phyloP scores from a whole-genome alignment of 75 land plant species.

The Selaginella moellendorffii region DNA sequence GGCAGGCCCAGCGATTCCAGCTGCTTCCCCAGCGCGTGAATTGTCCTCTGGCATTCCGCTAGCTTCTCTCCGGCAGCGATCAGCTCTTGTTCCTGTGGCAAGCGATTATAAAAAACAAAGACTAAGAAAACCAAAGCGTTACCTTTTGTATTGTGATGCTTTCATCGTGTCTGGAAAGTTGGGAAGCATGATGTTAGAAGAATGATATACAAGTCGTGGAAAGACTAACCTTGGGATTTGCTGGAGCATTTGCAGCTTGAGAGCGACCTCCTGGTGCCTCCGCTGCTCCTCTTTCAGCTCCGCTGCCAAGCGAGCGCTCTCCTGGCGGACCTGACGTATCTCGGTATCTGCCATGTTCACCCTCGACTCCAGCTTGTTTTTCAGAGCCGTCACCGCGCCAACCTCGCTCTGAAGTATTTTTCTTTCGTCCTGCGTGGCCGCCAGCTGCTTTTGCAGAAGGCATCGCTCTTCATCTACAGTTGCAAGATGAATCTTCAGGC shows the following conservation, averaged over 20 bases:
- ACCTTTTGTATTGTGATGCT: not conserved
- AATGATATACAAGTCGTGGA: no score
- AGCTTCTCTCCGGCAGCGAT: constrained; percentile 50
- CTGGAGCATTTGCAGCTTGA: not conserved
- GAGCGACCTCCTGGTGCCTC: not conserved
- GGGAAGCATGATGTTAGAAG: not conserved
- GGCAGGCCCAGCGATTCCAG: constrained; percentile 32
- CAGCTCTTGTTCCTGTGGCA: constrained; percentile 49
- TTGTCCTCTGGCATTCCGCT: constrained; percentile 60
- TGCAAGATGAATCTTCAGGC: not conserved
- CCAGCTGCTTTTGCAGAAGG: not conserved
- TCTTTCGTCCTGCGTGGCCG: not conserved
- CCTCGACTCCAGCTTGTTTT: not conserved
- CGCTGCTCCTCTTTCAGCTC: not conserved
- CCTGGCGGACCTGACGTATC: not conserved
- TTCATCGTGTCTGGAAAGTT: not conserved
- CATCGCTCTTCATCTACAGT: not conserved
- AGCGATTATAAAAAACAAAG: not conserved
- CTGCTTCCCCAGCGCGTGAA: constrained; percentile 43
- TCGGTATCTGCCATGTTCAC: not conserved
- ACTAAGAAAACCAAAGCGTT: not conserved
- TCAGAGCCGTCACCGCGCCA: not conserved
- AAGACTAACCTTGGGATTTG: not conserved
- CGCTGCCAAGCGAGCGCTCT: not conserved
- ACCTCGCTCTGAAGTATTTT: not conserved